Base-by-base conservation (phyloP, 2,329 filamentous ascomycete species). In the Fusarium devonianum region DNA sequence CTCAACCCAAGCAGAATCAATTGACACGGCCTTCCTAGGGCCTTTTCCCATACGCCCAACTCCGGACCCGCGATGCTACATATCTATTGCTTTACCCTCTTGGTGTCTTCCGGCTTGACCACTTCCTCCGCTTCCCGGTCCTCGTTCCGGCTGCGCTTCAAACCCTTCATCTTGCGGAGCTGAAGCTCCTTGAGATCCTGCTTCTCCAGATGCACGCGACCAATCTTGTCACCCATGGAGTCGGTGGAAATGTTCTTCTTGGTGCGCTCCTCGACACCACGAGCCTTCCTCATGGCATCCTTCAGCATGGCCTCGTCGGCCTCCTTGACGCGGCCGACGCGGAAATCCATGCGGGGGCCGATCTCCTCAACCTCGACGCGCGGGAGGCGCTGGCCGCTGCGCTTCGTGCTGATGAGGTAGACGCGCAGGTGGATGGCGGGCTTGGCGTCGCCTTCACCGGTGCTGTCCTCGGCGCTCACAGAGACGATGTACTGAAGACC, bases 201-300 rank as follows among this genome's bases (percentile, higher is more conserved):
- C 77, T 88, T 91, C 67, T 89, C 91, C 52, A 96, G 75, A 72
- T 99, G 94, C 57, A 99, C 89, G 63, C 92, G 87, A 57, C 93
- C 94, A 58, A 97, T 81, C 86, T 97, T 97, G 75, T 99, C 94
- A 70, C 94, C 94, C 76, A 99, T 91, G 32, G 86, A 75, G 71
- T 97, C 92, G 48, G 89, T 95, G 44, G 86, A 84, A 64, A 99
- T 88, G 73, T 99, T 99, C 88, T 99, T 99, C 88, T 96, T 97
- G 54, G 88, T 87, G 74, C 81, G 79, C 76, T 90, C 87, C 75
- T 90, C 87, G 28, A 73, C 75, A 28, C 84, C 84, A 80, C 88
- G 92, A 39, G 90, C 82, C 77, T 88, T 91, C 82, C 87, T 90
- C 83, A 97, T 82, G 13, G 93, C 92, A 74, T 93, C 89, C 83